Percentiles rank a stretch among this genome's conserved stretches.
phyloP scores from a whole-genome alignment of 768 basidiomycete genomes.

The Boletus patriciae region DNA sequence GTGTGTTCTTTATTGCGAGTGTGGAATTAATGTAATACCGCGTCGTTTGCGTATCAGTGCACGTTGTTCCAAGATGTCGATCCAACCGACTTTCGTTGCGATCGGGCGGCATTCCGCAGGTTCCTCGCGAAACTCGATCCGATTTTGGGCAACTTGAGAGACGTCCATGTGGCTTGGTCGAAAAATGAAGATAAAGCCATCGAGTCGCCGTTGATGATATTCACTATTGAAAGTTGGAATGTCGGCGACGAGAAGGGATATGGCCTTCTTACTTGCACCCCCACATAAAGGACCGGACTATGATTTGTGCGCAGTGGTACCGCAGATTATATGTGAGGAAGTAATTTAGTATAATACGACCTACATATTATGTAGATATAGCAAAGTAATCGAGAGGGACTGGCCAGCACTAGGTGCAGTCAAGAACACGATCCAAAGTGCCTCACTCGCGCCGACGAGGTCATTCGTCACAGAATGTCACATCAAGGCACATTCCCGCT shows the following conservation, averaged over 20 bases:
- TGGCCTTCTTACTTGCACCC: slow-evolving; percentile 22
- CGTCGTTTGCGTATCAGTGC: slow-evolving; percentile 34
- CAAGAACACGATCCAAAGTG: no score
- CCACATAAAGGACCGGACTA: not conserved
- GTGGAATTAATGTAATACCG: not conserved
- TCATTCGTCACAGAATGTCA: no score
- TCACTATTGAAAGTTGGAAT: slow-evolving; percentile 34
- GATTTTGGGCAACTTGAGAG: slow-evolving; percentile 48
- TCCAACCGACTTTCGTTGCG: slow-evolving; percentile 43
- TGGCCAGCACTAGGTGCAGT: no score
- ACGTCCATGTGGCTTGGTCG: slow-evolving; percentile 38
- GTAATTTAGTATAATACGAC: not conserved
- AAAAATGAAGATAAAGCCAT: slow-evolving; percentile 19
- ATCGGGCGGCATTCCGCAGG: slow-evolving; percentile 36
- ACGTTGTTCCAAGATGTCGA: slow-evolving; percentile 45
- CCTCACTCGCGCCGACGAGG: no score
- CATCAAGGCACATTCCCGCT: no score
- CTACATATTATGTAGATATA: not conserved
- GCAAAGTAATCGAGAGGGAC: not conserved
- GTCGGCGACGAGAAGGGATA: slow-evolving; percentile 20
- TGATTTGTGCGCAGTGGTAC: not conserved
- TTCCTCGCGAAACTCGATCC: slow-evolving; percentile 45
- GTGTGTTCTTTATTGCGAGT: slow-evolving; percentile 11
- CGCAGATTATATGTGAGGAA: not conserved
- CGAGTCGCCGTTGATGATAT: slow-evolving; percentile 28